Evolutionary conservation across 2,329 filamentous ascomycete genomes (phyloP), one percentile per base, ranked within the genome.

Genomic region (Periconia digitata): DNA sequence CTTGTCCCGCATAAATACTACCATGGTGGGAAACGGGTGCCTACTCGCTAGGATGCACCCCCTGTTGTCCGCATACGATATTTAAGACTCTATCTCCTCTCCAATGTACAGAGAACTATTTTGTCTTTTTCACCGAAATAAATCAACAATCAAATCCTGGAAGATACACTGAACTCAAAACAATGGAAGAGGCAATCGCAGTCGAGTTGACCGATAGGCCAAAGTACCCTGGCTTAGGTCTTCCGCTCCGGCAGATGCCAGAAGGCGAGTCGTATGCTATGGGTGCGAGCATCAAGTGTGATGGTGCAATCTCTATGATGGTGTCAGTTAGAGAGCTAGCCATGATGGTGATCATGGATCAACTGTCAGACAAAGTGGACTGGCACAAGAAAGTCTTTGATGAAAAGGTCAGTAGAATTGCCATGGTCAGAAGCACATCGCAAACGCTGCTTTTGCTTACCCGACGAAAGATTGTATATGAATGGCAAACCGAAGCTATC

Each of bases 331-430:
- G 70, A 27, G 72, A 74, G 44, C 51, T 62, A 5, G 54, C 47
- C 2, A 75, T 76, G 71, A 49, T 74, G 21, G 47, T 49, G 2
- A 50, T 72, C 35, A 70, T 75, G 55, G 66, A 75, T 36, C 34
- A 49, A 0, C 73, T 76, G 6, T 74, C 73, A 3, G 73, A 75
- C 47, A 69, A 69, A 41, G 54, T 59, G 2, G 57, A 67, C 6
- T 75, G 74, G 73, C 57, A 67, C 41, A 59, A 57, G 17, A 74
- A 73, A 53, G 66, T 74, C 15, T 60, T 65, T 41, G 64, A 75
- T 40, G 57, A 67, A 10, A 15, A 12, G 27, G 27, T 32, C 74
- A 32, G 27, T 12, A 15, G 27, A 3, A 5, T 32, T n/a, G n/a
- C n/a, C n/a, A n/a, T n/a, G n/a, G n/a, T n/a, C n/a, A n/a, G n/a